These are phyloP conservation scores for Chloranthus sessilifolius DNA, from an alignment of 164 flowering plant species.

Conservation along the genomic window DNA sequence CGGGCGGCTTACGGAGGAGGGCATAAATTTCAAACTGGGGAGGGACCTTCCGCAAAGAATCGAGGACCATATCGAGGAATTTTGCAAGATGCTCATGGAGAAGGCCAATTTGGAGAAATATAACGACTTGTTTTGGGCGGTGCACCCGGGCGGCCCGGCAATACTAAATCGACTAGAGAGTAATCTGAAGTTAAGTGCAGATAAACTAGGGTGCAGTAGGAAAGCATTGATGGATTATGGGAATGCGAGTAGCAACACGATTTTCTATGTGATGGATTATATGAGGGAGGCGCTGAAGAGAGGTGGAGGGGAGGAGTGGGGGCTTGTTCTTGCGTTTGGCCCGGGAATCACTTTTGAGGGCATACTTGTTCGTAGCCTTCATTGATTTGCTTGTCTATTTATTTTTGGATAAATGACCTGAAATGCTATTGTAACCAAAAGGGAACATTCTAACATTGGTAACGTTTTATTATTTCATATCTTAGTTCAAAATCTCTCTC, in stretches of 20 bases:
- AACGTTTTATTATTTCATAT: too few relatives aligned
- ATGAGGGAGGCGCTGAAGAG: constrained; percentile 49
- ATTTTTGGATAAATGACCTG: too few relatives aligned
- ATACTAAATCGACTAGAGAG: constrained; percentile 51
- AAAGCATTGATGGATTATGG: constrained; percentile 68
- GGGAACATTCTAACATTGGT: too few relatives aligned
- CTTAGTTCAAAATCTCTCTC: too few relatives aligned
- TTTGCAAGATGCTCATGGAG: constrained; percentile 50
- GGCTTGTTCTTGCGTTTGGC: constrained; percentile 60
- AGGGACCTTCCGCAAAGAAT: constrained; percentile 64
- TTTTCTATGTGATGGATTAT: constrained; percentile 56
- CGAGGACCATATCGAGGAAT: constrained; percentile 57
- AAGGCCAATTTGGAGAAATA: constrained; percentile 25
- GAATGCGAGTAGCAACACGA: constrained; percentile 62
- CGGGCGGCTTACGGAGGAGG: constrained; percentile 54
- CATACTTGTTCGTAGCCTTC: constrained; percentile 53
- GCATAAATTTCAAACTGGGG: constrained; percentile 62
- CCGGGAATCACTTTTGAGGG: constrained; percentile 80
- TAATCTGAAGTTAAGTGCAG: constrained; percentile 24
- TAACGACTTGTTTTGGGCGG: constrained; percentile 70
- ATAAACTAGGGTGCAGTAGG: constrained; percentile 53
- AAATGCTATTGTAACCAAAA: too few relatives aligned
- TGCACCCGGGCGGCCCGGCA: constrained; percentile 78
- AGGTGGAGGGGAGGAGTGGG: constrained; percentile 55
- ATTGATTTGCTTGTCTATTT: too few relatives aligned